Conservation (phyloP, 164 flowering plant genomes). For the Magnolia officinalis region DNA sequence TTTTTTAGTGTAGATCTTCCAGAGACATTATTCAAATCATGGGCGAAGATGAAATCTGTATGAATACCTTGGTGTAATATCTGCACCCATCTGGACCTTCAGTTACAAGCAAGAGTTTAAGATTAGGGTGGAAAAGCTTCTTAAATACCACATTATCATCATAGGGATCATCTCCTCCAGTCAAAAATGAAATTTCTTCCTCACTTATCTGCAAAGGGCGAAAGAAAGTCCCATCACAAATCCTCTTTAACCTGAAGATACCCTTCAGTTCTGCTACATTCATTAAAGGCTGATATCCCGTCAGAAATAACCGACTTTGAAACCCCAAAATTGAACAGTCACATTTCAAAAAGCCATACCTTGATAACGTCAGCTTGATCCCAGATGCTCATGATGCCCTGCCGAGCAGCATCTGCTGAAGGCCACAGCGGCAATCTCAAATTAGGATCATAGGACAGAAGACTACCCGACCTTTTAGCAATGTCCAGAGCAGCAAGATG, state of each 20-base stretch:
- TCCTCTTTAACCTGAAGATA: neutral
- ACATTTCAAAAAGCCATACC: conserved; percentile 26
- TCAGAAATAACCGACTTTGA: neutral
- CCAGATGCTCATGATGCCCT: conserved; percentile 73
- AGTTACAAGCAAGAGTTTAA: conserved; percentile 65
- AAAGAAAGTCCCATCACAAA: conserved; percentile 8
- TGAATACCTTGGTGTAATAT: conserved; percentile 64
- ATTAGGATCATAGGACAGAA: conserved; percentile 78
- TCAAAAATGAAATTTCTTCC: conserved; percentile 67
- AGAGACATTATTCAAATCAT: neutral
- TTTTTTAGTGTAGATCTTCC: neutral
- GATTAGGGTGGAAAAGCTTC: conserved; percentile 65
- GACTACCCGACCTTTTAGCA: conserved; percentile 55
- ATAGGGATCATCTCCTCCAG: conserved; percentile 63
- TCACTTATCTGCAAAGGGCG: conserved; percentile 50
- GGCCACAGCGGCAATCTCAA: conserved; percentile 76
- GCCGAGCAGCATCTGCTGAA: conserved; percentile 61
- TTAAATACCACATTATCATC: conserved; percentile 64
- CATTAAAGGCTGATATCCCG: neutral
- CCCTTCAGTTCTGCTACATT: neutral
- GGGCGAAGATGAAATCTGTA: neutral
- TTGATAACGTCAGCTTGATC: conserved; percentile 69
- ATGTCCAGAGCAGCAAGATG: conserved; percentile 66
- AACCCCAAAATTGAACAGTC: neutral
- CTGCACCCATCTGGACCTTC: conserved; percentile 72